phyloP scores from a whole-genome alignment of 768 basidiomycete species.

The Lactarius indigo region DNA sequence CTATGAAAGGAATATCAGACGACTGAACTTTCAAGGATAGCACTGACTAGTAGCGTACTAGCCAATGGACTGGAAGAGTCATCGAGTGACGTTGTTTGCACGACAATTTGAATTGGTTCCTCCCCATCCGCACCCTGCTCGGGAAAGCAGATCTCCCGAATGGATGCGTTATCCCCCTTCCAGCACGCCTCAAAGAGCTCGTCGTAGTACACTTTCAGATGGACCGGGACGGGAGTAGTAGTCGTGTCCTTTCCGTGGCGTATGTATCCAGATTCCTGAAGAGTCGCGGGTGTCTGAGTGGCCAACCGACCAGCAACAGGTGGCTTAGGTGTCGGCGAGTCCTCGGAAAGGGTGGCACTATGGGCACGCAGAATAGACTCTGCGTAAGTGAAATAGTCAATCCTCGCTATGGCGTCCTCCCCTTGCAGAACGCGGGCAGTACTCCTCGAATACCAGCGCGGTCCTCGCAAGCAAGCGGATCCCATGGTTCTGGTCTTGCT shows the following conservation, averaged over 20 bases:
- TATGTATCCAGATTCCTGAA: slow-evolving; percentile 30
- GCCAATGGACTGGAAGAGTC: slow-evolving; percentile 12
- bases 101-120: slow-evolving; percentile 44
- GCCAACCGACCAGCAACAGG: neutral
- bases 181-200: slow-evolving; percentile 57
- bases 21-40: neutral
- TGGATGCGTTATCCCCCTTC: slow-evolving; percentile 46
- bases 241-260: slow-evolving; percentile 24
- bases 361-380: slow-evolving; percentile 2
- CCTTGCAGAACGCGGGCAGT: neutral
- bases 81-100: slow-evolving; percentile 30
- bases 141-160: slow-evolving; percentile 54
- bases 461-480: neutral
- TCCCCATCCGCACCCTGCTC: slow-evolving; percentile 29
- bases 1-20: slow-evolving; percentile 30
- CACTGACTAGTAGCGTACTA: neutral
- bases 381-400: neutral
- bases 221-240: slow-evolving; percentile 31
- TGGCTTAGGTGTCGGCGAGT: neutral
- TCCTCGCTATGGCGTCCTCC: neutral
- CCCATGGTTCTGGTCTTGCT: neutral
- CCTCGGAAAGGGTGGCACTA: neutral
- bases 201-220: slow-evolving; percentile 43
- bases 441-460: neutral
- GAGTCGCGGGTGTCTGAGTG: neutral